These are phyloP conservation scores for Trichoderma semiorbis DNA, from an alignment of 2,329 filamentous ascomycete genomes.

Conservation along the genomic window DNA sequence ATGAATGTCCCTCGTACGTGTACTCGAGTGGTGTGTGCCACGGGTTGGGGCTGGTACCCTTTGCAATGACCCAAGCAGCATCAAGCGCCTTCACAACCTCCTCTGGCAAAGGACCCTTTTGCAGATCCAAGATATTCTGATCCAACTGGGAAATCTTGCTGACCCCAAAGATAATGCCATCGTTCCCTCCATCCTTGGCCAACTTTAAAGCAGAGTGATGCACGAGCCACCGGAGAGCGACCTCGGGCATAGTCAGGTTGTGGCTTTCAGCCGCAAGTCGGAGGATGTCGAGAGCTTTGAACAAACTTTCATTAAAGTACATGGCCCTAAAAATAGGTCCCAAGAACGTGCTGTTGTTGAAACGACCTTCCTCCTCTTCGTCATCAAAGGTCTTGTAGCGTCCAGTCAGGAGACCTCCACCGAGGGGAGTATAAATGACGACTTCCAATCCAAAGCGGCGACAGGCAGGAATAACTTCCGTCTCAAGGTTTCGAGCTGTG, in stretches of 20 bases:
- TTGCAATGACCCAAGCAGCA: constrained; percentile 5
- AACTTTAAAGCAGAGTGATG: constrained; percentile 56
- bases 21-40: constrained; percentile 8
- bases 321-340: neutral
- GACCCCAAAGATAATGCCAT: constrained; percentile 51
- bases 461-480: constrained; percentile 60
- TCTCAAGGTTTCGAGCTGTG: constrained; percentile 58
- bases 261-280: constrained; percentile 62
- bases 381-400: neutral
- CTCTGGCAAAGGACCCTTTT: constrained; percentile 64
- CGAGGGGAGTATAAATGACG: constrained; percentile 8
- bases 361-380: neutral
- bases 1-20: constrained; percentile 10
- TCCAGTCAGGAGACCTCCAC: constrained; percentile 6
- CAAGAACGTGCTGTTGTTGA: neutral
- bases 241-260: constrained; percentile 62
- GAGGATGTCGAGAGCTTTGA: constrained; percentile 59
- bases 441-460: constrained; percentile 12
- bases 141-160: constrained; percentile 47
- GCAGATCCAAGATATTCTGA: constrained; percentile 46
- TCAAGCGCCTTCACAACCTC: constrained; percentile 54
- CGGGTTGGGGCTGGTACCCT: constrained; percentile 5
- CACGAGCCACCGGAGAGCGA: constrained; percentile 63
- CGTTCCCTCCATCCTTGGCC: constrained; percentile 38
- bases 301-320: constrained; percentile 61